Percentiles rank a stretch among this genome's conserved stretches.
These are phyloP conservation scores for Epichloe aotearoae DNA, from an alignment of 2,329 filamentous ascomycete genomes.

Conservation along the genomic window DNA sequence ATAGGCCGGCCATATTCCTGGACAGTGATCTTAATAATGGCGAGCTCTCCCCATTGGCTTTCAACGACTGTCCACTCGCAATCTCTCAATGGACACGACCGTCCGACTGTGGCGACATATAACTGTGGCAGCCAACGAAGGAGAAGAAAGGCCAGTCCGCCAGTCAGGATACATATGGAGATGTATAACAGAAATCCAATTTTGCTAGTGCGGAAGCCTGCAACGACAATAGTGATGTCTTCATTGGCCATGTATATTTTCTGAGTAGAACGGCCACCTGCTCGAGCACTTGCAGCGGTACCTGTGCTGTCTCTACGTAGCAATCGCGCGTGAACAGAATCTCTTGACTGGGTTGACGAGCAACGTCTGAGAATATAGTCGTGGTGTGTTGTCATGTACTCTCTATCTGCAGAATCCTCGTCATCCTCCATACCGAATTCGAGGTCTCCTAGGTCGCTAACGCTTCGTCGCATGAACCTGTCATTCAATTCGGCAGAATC, in stretches of 20 bases:
- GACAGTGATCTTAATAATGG: slow-evolving; percentile 53
- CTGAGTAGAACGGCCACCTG: slow-evolving; percentile 58
- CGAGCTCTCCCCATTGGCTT: slow-evolving; percentile 94
- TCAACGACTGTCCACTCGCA: slow-evolving; percentile 91
- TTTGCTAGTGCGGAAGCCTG: slow-evolving; percentile 71
- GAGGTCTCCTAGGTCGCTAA: slow-evolving; percentile 26
- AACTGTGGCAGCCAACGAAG: slow-evolving; percentile 84
- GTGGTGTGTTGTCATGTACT: slow-evolving; percentile 26
- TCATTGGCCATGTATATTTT: slow-evolving; percentile 91
- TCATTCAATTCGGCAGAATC: slow-evolving; percentile 14
- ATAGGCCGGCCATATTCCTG: slow-evolving; percentile 40
- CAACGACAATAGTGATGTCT: slow-evolving; percentile 85
- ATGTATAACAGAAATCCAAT: slow-evolving; percentile 58
- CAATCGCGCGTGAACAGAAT: slow-evolving; percentile 49
- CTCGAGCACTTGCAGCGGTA: slow-evolving; percentile 52
- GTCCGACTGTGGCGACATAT: slow-evolving; percentile 66
- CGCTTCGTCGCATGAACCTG: slow-evolving; percentile 17
- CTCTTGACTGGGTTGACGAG: slow-evolving; percentile 46
- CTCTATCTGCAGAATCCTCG: slow-evolving; percentile 27
- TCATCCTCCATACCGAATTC: slow-evolving; percentile 28
- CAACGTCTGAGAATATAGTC: slow-evolving; percentile 43
- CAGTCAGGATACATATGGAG: slow-evolving; percentile 54
- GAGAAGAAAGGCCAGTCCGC: slow-evolving; percentile 70
- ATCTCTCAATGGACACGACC: slow-evolving; percentile 51
- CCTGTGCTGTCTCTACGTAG: slow-evolving; percentile 57